These are phyloP conservation scores for Aegilops umbellulata DNA, from an alignment of 176 grass and related monocot species.

Conservation along the genomic window DNA sequence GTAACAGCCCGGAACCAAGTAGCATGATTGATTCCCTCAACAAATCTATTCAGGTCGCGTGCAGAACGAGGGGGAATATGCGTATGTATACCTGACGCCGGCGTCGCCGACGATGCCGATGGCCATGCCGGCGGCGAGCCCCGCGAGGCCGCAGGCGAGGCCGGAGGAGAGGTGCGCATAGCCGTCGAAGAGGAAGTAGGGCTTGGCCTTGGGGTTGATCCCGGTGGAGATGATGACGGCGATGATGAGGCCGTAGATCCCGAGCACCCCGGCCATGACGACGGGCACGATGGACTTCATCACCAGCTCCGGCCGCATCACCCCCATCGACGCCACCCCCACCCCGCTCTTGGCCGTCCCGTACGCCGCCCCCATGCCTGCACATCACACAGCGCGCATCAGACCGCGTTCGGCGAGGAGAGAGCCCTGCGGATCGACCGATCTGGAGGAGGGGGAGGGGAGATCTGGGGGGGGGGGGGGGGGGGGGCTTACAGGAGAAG, in stretches of 20 bases:
- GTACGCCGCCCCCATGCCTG: slow-evolving; percentile 72
- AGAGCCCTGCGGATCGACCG: background rate
- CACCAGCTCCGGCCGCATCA: slow-evolving; percentile 75
- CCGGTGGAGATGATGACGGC: slow-evolving; percentile 79
- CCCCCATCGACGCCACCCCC: slow-evolving; percentile 68
- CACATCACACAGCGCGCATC: background rate
- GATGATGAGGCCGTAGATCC: slow-evolving; percentile 80
- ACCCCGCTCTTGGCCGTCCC: slow-evolving; percentile 75
- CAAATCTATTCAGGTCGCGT: too few relatives aligned
- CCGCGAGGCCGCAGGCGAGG: slow-evolving; percentile 61
- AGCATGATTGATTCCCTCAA: too few relatives aligned
- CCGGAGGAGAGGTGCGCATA: slow-evolving; percentile 75
- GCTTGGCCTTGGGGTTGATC: slow-evolving; percentile 86
- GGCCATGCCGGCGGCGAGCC: slow-evolving; percentile 62
- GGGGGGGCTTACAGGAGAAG: slow-evolving; percentile 66
- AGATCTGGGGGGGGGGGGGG: background rate
- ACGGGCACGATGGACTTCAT: slow-evolving; percentile 86
- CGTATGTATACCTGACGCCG: slow-evolving; percentile 35
- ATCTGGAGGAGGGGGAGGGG: background rate
- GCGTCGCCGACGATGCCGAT: slow-evolving; percentile 72
- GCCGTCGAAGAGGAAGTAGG: slow-evolving; percentile 75
- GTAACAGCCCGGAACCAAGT: too few relatives aligned
- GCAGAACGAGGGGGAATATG: background rate
- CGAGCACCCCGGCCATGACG: slow-evolving; percentile 82
- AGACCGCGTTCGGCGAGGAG: background rate